A percentile compares a stretch with the other conserved stretches of the same genome.
Evolutionary conservation across 345 rosid species (phyloP).

Genomic region (Rubroshorea leprosula): DNA sequence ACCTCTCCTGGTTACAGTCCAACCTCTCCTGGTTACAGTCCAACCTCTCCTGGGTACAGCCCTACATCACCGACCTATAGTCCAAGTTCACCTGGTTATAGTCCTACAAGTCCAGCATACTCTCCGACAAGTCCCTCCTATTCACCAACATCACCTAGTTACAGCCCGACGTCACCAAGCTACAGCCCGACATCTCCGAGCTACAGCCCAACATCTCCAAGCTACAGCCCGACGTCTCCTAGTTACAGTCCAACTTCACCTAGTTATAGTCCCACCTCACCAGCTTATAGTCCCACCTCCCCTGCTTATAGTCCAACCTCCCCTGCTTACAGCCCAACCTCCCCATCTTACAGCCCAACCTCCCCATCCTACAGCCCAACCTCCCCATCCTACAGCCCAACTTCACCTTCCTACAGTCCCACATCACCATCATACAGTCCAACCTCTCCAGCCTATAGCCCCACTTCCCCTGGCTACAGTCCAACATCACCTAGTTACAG

Average conservation of each 20-base stretch:
- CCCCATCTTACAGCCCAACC: conserved; percentile 80
- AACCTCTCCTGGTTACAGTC: conserved; percentile 78
- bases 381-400: conserved; percentile 69
- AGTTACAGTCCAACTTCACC: conserved; percentile 76
- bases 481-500: conserved; percentile 79
- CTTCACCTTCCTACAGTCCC: conserved; percentile 74
- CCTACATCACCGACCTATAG: conserved; percentile 90
- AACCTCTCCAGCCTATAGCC: conserved; percentile 71
- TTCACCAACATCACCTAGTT: conserved; percentile 67
- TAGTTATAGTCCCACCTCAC: conserved; percentile 67
- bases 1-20: conserved; percentile 84
- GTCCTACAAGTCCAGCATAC: conserved; percentile 84
- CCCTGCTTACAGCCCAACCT: conserved; percentile 76
- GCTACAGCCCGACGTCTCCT: conserved; percentile 78
- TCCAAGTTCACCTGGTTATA: conserved; percentile 81
- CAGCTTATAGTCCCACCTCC: conserved; percentile 69
- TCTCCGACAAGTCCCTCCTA: conserved; percentile 67
- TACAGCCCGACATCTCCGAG: conserved; percentile 77
- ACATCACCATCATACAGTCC: conserved; percentile 88
- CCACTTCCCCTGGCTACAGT: conserved; percentile 73
- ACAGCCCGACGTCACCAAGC: conserved; percentile 80
- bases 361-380: conserved; percentile 87
- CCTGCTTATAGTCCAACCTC: conserved; percentile 83
- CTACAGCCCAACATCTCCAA: conserved; percentile 78
- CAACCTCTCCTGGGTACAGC: conserved; percentile 76